Base-by-base conservation (phyloP, 805 yeast genomes). In the Wickerhamomyces hampshirensis region DNA sequence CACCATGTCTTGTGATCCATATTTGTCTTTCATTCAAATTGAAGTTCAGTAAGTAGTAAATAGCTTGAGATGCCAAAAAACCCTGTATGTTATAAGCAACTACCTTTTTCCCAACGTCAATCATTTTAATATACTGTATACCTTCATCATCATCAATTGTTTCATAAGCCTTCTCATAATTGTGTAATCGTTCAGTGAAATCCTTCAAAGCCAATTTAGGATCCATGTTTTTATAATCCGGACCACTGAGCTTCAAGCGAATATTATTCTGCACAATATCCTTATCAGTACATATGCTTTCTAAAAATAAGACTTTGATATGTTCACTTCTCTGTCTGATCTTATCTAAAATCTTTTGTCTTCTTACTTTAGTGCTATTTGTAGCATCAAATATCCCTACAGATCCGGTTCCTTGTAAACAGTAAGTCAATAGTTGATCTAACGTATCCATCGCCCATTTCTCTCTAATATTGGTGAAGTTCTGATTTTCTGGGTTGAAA, bases 401-500 rank as follows among this genome's bases (percentile, higher is more conserved):
- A 5, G 89, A 79, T 2, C 98, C 98, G 23, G 80, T 76, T 0
- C 87, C 94, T 11, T 75, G 70, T 32, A 88, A 57, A 5, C 93
- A 72, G 60, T 85, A 89, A 48, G 89, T 91, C 24, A 91, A 65
- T 37, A 91, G 62, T 51, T 82, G 84, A 42, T 87, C 91, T 39
- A 91, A 64, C 0, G 98, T 91, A 46, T 91, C 95, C 77, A 83
- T 80, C 0, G 98, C 98, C 98, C 98, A 93, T 58, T 83, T 75
- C 53, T 91, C 97, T 42, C 98, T 73, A 30, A 87, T 64, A 23
- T 69, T 66, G 4, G 75, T 75, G 13, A 82, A 76, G 11, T 73
- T 65, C 28, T 67, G 60, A 58, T 93, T 87, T 36, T 75, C 78
- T 0, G 98, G 97, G 23, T 80, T 73, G 62, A 91, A 91, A 55